Evolutionary conservation across 495 filamentous ascomycete species (phyloP).

Genomic region (Podospora fimiseda): DNA sequence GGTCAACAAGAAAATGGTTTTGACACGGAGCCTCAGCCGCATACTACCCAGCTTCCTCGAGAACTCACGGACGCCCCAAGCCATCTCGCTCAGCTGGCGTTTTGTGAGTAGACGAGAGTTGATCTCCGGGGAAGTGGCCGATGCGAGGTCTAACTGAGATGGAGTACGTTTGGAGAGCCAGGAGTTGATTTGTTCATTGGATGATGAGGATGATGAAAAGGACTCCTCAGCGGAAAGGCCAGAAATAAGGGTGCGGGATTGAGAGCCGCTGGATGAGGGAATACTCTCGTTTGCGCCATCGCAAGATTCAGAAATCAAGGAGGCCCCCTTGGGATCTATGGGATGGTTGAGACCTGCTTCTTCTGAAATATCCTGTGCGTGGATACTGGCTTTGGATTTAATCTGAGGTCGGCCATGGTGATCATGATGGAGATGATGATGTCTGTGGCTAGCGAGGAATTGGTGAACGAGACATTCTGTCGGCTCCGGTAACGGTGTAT

Average conservation of each 20-base stretch:
- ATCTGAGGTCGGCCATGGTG: background rate
- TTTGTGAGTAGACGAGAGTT: conserved; percentile 71
- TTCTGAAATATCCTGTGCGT: background rate
- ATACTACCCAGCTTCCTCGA: conserved; percentile 78
- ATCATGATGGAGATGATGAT: background rate
- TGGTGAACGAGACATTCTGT: background rate
- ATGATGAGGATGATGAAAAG: too few species aligned
- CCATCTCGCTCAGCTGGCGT: conserved; percentile 90
- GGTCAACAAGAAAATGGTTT: conserved; percentile 79
- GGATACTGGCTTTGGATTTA: background rate
- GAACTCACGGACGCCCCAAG: conserved; percentile 85
- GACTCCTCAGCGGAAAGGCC: too few species aligned
- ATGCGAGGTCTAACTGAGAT: background rate
- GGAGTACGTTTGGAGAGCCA: background rate
- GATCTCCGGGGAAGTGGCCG: background rate
- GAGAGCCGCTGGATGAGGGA: too few species aligned
- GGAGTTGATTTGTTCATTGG: too few species aligned
- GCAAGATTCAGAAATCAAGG: background rate
- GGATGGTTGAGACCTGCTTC: background rate
- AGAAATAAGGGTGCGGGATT: too few species aligned
- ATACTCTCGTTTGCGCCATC: background rate
- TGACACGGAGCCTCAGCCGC: conserved; percentile 69
- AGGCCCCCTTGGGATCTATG: background rate
- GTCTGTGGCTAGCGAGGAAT: conserved; percentile 1
- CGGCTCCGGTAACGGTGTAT: background rate